Conservation (phyloP, 805 yeast species). For the Candida qinlingensis region DNA sequence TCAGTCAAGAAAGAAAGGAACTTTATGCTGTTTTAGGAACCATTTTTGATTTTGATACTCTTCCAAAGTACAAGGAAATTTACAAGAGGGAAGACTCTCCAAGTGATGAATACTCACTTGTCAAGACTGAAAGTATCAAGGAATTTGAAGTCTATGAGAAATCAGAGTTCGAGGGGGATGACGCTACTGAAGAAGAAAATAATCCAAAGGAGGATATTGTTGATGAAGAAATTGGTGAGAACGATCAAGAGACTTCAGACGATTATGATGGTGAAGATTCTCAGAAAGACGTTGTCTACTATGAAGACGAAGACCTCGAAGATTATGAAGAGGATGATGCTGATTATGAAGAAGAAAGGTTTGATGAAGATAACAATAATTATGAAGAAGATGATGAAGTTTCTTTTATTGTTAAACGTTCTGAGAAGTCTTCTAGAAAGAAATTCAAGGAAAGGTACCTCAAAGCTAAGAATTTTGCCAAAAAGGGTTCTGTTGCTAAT, state of each 20-base stretch:
- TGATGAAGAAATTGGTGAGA: neutral
- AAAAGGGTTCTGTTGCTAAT: constrained; percentile 8
- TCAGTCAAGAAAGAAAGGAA: constrained; percentile 11
- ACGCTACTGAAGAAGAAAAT: neutral
- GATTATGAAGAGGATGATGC: neutral
- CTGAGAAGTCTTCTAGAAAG: neutral
- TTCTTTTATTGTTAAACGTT: neutral
- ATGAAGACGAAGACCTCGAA: neutral
- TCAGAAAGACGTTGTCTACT: neutral
- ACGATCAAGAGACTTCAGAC: neutral
- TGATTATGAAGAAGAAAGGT: neutral
- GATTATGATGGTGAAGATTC: constrained; percentile 1
- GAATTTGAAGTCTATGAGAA: neutral
- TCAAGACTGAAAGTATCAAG: neutral
- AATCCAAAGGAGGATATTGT: neutral
- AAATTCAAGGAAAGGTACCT: neutral
- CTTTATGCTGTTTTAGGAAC: constrained; percentile 13
- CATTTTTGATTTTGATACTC: constrained; percentile 8
- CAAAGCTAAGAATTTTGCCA: constrained; percentile 11
- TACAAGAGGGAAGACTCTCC: neutral
- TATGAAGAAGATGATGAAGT: neutral
- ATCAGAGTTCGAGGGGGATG: neutral
- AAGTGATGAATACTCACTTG: neutral
- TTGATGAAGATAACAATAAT: neutral
- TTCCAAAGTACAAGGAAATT: neutral